Base-by-base conservation (phyloP, 2,329 filamentous ascomycete genomes). In the Claviceps quebecensis region DNA sequence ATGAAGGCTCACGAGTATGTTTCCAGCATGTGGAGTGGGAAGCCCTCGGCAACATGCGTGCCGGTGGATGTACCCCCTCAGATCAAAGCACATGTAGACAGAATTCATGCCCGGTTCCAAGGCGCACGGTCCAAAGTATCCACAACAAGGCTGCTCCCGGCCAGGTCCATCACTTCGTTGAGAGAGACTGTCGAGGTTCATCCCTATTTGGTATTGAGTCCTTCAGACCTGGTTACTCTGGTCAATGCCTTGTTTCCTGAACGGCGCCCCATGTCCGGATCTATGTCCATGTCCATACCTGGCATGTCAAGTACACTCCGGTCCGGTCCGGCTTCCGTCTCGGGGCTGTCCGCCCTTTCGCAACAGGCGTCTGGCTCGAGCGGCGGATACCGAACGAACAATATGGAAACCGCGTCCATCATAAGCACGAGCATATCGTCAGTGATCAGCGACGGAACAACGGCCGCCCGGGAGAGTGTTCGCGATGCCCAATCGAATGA, bases 191-290 rank as follows among this genome's bases (percentile, higher is more conserved):
- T 77, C 19, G 84, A 88, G 65, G 84, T 88, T 9, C 85, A 86
- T 61, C 85, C 83, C 36, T 93, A 88, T 61, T 72, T 94, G 60
- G 84, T 91, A 37, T 69, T 95, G 57, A 87, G 85, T 61, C 81
- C 87, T 38, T 78, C 85, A 41, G 90, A 96, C 64, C 71, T 95
- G 57, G 72, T 85, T 38, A 90, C 87, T 2, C 69, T 95, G 59
- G 78, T 94, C 56, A 87, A 93, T 64, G 84, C 85, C 11, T 76
- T 96, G 14, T 95, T 90, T 61, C 90, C 90, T 0, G 83, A 87
- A 59, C 75, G 77, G 50, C 73, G 83, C 41, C 81, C 84, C 1
- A 72, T 74, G 38, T 87, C 83, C 1, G 72, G 72, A 9, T 34
- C 29, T 9, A 34, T 34, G 29, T 34, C 29, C 9, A 34, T 34